Evolutionary conservation across 768 basidiomycete genomes (phyloP), one percentile per base, ranked within the genome.

Genomic region (Erythrobasidium yunnanense): DNA sequence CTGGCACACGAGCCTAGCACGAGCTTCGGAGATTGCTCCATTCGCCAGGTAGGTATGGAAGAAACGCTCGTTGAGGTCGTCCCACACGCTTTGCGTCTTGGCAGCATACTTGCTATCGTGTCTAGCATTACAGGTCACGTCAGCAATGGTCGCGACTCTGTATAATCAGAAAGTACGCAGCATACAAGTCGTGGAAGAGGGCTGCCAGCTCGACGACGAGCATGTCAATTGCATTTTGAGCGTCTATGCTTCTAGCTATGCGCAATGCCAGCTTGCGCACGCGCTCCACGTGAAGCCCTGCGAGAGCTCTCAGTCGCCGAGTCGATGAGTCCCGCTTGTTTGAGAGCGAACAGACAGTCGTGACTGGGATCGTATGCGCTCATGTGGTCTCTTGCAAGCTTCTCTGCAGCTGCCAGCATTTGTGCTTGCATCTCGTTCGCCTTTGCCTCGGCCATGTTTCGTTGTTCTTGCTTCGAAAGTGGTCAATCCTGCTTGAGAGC

Each of bases 201-300:
- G 70, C 70, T 2, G 68, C 38, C 50, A 72, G 70, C 18, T 69
- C 30, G 30, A 72, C 68, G 20, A 68, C 71, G 47, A 71, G 60
- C 11, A 52, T 18, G 58, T 72, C 71, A 38, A 58, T 45, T 33
- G 25, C 22, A 4, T 46, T 25, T 6, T 20, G 25, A 8, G 33
- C 38, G 11, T 13, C 38, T 2, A 46, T 34, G 23, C 17, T 6
- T 4, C 35, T 23, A 42, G 34, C 56, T 3, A 58, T 4, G 2
- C 17, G 25, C 15, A 58, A 2, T 7, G 56, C 56, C 11, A 27
- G 8, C 29, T 20, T 15, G 17, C 32, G 33, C 3, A 58, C 56
- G 38, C 56, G 56, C 7, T 22, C 7, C 3, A 58, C 56, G 38
- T 58, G 56, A 25, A 58, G 56, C 56, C 56, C 23, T 51, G 49